Conservation (phyloP, 2,329 filamentous ascomycete genomes). For the Reticulascus tulasneorum region DNA sequence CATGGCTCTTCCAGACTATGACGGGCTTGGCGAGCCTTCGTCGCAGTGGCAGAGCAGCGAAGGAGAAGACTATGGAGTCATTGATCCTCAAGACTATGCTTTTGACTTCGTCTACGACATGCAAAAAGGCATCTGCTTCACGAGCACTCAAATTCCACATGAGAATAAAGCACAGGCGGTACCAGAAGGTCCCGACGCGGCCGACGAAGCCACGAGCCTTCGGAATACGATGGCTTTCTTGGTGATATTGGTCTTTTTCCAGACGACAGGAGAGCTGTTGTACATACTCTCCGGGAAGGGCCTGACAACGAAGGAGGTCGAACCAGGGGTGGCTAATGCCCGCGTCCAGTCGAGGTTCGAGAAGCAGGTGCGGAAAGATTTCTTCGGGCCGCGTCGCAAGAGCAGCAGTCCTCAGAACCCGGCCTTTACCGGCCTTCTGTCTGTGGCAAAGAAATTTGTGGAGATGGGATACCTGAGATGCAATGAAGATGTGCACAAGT, state of each 20-base stretch:
- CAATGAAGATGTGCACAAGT: conserved; percentile 5
- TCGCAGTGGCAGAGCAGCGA: no score
- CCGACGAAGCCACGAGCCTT: no score
- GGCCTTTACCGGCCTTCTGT: not conserved
- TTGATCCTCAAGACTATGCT: no score
- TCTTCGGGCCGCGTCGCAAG: not conserved
- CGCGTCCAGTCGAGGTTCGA: not conserved
- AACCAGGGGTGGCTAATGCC: not conserved
- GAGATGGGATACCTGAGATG: conserved; percentile 11
- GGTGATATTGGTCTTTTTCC: not conserved
- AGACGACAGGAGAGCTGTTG: not conserved
- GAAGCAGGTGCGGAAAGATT: not conserved
- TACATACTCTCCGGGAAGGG: not conserved
- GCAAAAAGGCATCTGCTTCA: no score
- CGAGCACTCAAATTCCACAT: no score
- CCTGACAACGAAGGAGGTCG: not conserved
- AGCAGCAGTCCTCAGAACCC: not conserved
- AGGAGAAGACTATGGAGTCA: no score
- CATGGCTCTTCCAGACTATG: no score
- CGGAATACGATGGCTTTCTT: not conserved
- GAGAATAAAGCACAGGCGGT: no score
- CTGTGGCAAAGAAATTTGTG: conserved; percentile 8
- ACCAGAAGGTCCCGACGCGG: no score
- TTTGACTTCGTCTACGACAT: no score
- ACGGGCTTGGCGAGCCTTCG: no score